Percentiles rank a stretch among this genome's conserved stretches.
Conservation (phyloP, 1,139 yeast species). For the Diutina neorugosa region DNA sequence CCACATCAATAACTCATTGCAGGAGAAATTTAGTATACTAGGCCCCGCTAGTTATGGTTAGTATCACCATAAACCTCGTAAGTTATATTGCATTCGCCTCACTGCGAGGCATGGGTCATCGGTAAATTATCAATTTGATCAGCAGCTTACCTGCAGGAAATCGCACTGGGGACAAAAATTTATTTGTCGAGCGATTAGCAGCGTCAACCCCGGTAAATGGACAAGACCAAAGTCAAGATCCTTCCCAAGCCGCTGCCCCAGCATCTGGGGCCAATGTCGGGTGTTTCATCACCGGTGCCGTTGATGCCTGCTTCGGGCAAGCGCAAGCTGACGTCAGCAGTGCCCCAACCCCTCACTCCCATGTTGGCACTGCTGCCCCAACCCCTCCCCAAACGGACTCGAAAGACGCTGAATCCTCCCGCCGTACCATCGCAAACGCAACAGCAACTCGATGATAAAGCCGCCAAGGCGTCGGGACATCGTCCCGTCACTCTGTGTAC, state of each 20-base stretch:
- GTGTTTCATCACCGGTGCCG: not conserved
- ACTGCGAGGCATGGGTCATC: not conserved
- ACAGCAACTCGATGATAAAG: not conserved
- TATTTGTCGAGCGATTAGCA: not conserved
- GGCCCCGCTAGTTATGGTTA: too few species aligned
- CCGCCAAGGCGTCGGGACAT: not conserved
- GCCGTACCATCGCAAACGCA: not conserved
- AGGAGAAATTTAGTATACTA: too few species aligned
- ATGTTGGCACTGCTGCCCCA: not conserved
- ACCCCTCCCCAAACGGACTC: not conserved
- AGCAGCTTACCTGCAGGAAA: not conserved
- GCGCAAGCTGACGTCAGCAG: not conserved
- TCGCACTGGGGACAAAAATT: not conserved
- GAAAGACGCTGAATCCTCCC: not conserved
- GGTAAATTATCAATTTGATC: not conserved
- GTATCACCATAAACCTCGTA: too few species aligned
- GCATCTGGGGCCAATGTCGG: not conserved
- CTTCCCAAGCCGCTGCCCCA: conserved; percentile 1
- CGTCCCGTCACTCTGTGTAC: conserved; percentile 90
- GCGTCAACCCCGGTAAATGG: not conserved
- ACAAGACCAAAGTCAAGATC: conserved; percentile 4
- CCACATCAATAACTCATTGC: too few species aligned
- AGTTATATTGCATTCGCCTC: too few species aligned
- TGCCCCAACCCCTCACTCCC: not conserved
- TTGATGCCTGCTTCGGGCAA: not conserved